phyloP scores from a whole-genome alignment of 2,329 filamentous ascomycete genomes.

The Arthrobotrys iridis region DNA sequence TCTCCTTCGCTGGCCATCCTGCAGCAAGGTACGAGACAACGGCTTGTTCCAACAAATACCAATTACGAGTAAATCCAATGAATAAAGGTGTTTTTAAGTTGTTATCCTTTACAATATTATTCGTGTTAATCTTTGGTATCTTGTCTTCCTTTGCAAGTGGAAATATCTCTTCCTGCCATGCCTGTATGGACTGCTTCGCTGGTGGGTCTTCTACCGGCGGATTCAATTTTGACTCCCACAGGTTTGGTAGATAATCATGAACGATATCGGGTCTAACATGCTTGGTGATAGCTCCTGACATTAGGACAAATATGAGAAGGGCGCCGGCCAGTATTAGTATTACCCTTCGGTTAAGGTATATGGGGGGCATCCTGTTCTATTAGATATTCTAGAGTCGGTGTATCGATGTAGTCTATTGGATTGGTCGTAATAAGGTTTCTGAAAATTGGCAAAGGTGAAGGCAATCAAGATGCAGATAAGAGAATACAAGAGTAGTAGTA shows the following conservation, averaged over 20 bases:
- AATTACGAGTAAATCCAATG: conserved; percentile 70
- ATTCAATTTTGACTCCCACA: conserved; percentile 13
- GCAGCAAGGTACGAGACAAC: conserved; percentile 70
- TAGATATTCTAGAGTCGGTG: no score
- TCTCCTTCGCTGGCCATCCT: conserved; percentile 69
- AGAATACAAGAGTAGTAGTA: no score
- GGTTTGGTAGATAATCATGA: conserved; percentile 14
- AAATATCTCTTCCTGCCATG: conserved; percentile 54
- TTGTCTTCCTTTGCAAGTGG: conserved; percentile 45
- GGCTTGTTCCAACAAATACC: conserved; percentile 68
- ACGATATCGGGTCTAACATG: conserved; percentile 38
- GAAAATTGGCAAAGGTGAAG: no score
- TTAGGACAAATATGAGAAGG: conserved; percentile 9
- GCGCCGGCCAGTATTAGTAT: conserved; percentile 15
- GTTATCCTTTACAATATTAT: conserved; percentile 36
- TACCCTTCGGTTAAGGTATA: conserved; percentile 40
- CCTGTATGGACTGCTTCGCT: background rate
- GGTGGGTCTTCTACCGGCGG: background rate
- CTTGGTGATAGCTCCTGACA: conserved; percentile 41
- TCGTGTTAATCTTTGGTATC: conserved; percentile 47
- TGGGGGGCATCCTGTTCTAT: conserved; percentile 22
- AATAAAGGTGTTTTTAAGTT: conserved; percentile 64
- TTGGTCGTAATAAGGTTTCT: no score
- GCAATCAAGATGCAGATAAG: no score
- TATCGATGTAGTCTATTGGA: no score